Conservation (phyloP, 2,329 filamentous ascomycete species). For the Trichoderma asperellum region DNA sequence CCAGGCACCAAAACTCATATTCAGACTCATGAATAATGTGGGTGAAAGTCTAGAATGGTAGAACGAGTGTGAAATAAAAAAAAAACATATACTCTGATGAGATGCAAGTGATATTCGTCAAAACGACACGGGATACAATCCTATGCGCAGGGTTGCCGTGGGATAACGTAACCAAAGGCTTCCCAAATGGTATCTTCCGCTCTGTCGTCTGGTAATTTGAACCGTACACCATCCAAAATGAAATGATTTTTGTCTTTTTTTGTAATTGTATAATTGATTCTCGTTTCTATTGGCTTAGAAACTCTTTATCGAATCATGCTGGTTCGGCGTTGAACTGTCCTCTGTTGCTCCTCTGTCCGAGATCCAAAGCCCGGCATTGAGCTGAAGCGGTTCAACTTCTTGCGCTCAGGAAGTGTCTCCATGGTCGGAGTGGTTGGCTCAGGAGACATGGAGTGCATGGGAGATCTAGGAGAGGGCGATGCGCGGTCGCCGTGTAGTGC, state of each 20-base stretch:
- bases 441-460: slow-evolving; percentile 34
- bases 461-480: slow-evolving; percentile 28
- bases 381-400: slow-evolving; percentile 59
- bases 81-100: slow-evolving; percentile 23
- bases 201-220: slow-evolving; percentile 34
- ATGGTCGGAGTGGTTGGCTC: slow-evolving; percentile 34
- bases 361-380: slow-evolving; percentile 59
- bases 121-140: slow-evolving; percentile 6
- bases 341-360: slow-evolving; percentile 41
- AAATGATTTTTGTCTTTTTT: background rate
- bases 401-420: slow-evolving; percentile 45
- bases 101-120: slow-evolving; percentile 23
- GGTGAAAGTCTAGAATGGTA: slow-evolving; percentile 1
- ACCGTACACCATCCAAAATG: slow-evolving; percentile 32
- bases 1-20: background rate
- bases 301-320: slow-evolving; percentile 45
- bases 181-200: slow-evolving; percentile 20
- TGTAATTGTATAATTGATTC: slow-evolving; percentile 18
- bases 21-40: background rate
- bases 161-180: slow-evolving; percentile 28
- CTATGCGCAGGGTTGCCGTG: slow-evolving; percentile 10
- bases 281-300: background rate
- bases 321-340: slow-evolving; percentile 48
- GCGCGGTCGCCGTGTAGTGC: slow-evolving; percentile 44
- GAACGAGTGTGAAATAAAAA: slow-evolving; percentile 17